These are phyloP conservation scores for Solanum paucissectum DNA, from an alignment of 257 asterid genomes.

Conservation along the genomic window DNA sequence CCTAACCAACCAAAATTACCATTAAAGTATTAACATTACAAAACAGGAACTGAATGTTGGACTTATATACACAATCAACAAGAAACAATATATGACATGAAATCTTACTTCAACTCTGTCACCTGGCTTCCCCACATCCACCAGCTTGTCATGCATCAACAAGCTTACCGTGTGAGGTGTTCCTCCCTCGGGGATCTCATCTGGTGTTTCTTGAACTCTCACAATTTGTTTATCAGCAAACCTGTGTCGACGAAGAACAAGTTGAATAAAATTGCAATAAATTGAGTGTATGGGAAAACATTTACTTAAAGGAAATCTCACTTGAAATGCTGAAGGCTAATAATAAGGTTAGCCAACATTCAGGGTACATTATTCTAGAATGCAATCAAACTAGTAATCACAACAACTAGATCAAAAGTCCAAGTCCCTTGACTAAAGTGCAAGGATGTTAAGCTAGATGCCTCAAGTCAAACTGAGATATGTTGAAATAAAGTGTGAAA, in stretches of 20 bases:
- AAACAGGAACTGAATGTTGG: neutral
- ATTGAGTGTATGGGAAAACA: neutral
- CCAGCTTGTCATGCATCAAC: constrained; percentile 94
- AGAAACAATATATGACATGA: neutral
- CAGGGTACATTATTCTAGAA: neutral
- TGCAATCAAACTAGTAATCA: neutral
- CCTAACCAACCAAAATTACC: constrained; percentile 38
- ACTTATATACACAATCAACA: neutral
- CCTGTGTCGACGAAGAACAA: constrained; percentile 15
- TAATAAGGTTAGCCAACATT: neutral
- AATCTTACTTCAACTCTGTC: constrained; percentile 89
- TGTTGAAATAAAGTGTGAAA: neutral
- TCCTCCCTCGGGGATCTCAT: constrained; percentile 98
- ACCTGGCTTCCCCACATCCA: constrained; percentile 97
- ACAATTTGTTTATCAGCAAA: constrained; percentile 97
- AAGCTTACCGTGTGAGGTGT: constrained; percentile 98
- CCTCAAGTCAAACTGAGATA: neutral
- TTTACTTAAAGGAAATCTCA: neutral
- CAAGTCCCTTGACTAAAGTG: neutral
- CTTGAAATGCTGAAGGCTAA: neutral
- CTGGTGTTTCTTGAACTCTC: constrained; percentile 96
- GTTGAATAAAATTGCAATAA: neutral
- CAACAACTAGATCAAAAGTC: neutral
- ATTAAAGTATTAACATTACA: constrained; percentile 7
- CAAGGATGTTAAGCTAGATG: neutral